phyloP scores from a whole-genome alignment of 306 rosid species.

The Medicago lupulina region DNA sequence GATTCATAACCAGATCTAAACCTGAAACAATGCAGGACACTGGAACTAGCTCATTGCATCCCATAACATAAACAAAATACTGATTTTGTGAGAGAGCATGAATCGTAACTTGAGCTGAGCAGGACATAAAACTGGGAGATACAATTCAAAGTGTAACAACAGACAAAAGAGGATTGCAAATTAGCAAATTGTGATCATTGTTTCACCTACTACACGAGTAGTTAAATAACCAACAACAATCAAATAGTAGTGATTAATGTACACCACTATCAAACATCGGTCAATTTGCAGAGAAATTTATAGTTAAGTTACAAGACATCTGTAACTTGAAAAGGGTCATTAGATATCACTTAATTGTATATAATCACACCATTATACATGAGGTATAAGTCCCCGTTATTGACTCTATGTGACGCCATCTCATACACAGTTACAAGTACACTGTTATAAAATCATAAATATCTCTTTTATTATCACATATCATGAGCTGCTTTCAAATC shows the following conservation, averaged over 20 bases:
- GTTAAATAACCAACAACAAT: slow-evolving; percentile 15
- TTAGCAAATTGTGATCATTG: not conserved
- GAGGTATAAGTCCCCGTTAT: not conserved
- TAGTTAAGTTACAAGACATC: slow-evolving; percentile 3
- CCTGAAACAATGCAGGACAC: slow-evolving; percentile 15
- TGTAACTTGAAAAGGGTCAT: not conserved
- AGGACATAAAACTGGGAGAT: slow-evolving; percentile 8
- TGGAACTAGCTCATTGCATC: slow-evolving; percentile 1
- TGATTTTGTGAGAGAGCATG: slow-evolving; percentile 15
- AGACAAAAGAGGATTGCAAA: not conserved
- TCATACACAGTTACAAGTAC: not conserved
- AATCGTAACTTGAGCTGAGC: slow-evolving; percentile 16
- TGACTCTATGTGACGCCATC: not conserved
- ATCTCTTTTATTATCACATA: not conserved
- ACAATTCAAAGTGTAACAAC: slow-evolving; percentile 21
- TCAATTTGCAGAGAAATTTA: not conserved
- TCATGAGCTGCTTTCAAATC: not conserved
- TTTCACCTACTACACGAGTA: too few species aligned
- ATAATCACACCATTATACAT: not conserved
- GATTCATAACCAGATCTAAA: slow-evolving; percentile 20
- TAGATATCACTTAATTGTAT: not conserved
- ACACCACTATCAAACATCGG: not conserved
- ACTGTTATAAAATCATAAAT: not conserved
- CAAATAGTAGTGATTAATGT: not conserved
- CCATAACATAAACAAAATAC: slow-evolving; percentile 24